Conservation (phyloP, 129 eudicot genomes). For the Mikania micrantha region DNA sequence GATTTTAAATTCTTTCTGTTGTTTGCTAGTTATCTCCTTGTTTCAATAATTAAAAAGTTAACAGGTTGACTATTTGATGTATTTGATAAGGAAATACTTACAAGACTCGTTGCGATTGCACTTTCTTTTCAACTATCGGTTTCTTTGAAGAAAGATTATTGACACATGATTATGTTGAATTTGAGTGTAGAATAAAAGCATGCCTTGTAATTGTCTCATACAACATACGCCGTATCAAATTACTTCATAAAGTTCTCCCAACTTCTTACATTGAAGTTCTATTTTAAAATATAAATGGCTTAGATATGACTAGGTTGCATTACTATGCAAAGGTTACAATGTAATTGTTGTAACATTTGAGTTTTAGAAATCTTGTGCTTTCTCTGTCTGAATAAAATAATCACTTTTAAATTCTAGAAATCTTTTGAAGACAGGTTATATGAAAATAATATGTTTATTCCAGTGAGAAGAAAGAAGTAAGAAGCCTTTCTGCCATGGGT, state of each 20-base stretch:
- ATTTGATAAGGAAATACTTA: neutral
- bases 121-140: neutral
- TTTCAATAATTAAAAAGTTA: neutral
- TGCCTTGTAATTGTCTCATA: neutral
- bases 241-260: neutral
- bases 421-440: neutral
- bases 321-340: neutral
- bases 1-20: neutral
- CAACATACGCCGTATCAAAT: neutral
- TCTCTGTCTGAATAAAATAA: neutral
- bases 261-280: neutral
- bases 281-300: neutral
- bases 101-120: neutral
- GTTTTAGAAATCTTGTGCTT: neutral
- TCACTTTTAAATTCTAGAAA: neutral
- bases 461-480: constrained; percentile 84
- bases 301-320: neutral
- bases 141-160: neutral
- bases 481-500: constrained; percentile 85
- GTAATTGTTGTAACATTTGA: neutral
- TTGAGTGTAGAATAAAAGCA: neutral
- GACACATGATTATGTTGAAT: neutral
- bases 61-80: neutral
- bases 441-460: constrained; percentile 13
- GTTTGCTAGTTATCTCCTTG: neutral